Base-by-base conservation (phyloP, 2,329 filamentous ascomycete genomes). In the Scedosporium minutisporum region DNA sequence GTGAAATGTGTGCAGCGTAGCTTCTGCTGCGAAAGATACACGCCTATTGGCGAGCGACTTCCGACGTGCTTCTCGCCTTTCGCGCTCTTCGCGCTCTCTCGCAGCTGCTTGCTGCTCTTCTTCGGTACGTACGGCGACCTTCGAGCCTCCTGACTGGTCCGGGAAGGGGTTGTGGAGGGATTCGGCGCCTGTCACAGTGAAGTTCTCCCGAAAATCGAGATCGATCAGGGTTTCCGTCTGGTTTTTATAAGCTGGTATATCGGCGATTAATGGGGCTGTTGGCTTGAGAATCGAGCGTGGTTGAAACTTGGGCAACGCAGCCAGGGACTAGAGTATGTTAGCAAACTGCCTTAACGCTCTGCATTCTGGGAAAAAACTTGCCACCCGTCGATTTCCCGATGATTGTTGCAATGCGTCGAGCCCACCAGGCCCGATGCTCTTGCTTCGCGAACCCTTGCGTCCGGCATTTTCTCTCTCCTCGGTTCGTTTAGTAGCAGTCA, bases 21-120 rank as follows among this genome's bases (percentile, higher is more conserved):
- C 95, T 76, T 99, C 95, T 1, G 95, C 95, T 4, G 95, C 95
- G 74, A 99, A 99, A 0, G 93, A 97, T 41, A 99, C 95, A 71
- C 95, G 87, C 70, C 95, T 87, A 72, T 95, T 96, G 58, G 93
- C 92, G 63, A 96, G 82, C 18, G 93, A 97, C 73, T 97, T 97
- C 68, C 95, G 85, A 66, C 95, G 87, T 55, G 91, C 93, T 73
- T 96, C 95, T 68, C 92, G 84, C 62, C 92, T 84, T 68, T 93
- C 87, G 51, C 83, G 81, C 65, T 90, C 88, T 66, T 90, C 88
- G 25, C 86, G 82, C 69, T 90, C 87, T 64, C 84, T 80, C 7
- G 86, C 86, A 2, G 87, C 86, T 10, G 86, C 85, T 69, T 88
- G 84, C 68, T 89, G 87, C 67, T 90, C 84, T 67, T 89, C 87